These are phyloP conservation scores for Candida lessepsii DNA, from an alignment of 805 yeast species.

Conservation along the genomic window DNA sequence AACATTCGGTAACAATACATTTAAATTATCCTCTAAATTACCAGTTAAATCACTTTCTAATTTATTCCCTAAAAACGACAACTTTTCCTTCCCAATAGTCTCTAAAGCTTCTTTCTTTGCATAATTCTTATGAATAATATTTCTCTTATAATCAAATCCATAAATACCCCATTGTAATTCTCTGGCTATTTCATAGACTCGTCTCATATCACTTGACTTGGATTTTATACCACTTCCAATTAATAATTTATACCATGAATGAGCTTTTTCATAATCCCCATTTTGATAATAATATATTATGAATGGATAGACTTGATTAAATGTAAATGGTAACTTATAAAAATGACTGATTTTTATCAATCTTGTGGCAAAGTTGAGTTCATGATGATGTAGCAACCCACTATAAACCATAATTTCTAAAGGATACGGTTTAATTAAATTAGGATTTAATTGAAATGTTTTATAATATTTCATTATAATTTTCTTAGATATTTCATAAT, in stretches of 20 bases:
- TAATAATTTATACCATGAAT: conserved; percentile 37
- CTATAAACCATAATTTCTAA: conserved; percentile 31
- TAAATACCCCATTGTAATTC: conserved; percentile 35
- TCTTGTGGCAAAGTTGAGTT: conserved; percentile 32
- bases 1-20: neutral
- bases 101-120: conserved; percentile 19
- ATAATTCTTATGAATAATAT: conserved; percentile 22
- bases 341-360: conserved; percentile 27
- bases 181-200: conserved; percentile 32
- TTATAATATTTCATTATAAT: conserved; percentile 26
- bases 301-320: conserved; percentile 40
- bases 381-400: conserved; percentile 32
- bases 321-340: conserved; percentile 32
- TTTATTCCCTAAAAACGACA: neutral
- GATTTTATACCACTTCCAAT: conserved; percentile 31
- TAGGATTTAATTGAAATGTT: conserved; percentile 10
- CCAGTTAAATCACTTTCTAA: neutral
- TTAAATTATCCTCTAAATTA: conserved; percentile 5
- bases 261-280: conserved; percentile 30
- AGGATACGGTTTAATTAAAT: conserved; percentile 22
- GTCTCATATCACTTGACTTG: conserved; percentile 26
- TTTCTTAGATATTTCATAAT: conserved; percentile 26
- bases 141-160: conserved; percentile 32
- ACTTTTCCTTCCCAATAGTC: conserved; percentile 16
- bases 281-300: conserved; percentile 34